phyloP scores from a whole-genome alignment of 306 rosid species.

The Ziziphus jujuba region DNA sequence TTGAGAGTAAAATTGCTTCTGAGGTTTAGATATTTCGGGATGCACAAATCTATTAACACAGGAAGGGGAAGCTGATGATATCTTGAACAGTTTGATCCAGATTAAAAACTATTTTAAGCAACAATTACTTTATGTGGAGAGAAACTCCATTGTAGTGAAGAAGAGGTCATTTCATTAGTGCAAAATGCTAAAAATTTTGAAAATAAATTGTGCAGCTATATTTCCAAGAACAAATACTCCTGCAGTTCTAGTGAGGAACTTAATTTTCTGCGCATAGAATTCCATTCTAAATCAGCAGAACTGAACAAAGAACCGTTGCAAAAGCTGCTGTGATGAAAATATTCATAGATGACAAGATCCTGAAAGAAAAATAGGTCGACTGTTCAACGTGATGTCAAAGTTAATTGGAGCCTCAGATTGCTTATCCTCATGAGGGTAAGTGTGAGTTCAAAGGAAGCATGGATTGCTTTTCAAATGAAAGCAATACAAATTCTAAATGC shows the following conservation, averaged over 20 bases:
- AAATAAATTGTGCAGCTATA: neutral
- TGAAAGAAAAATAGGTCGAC: conserved; percentile 31
- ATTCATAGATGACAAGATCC: conserved; percentile 39
- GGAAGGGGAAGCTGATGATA: conserved; percentile 13
- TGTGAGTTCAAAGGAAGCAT: too few relatives aligned
- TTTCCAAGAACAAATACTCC: conserved; percentile 2
- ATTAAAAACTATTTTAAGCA: conserved; percentile 22
- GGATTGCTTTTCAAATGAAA: too few relatives aligned
- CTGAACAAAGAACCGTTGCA: conserved; percentile 28
- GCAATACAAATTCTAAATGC: too few relatives aligned
- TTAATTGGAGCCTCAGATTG: too few relatives aligned
- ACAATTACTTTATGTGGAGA: conserved; percentile 7
- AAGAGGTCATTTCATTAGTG: too few relatives aligned
- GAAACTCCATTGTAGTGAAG: too few relatives aligned
- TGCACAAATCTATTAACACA: too few relatives aligned
- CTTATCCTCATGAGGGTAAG: too few relatives aligned
- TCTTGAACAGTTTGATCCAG: conserved; percentile 17
- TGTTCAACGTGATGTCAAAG: too few relatives aligned
- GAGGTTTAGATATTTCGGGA: neutral
- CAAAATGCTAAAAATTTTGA: neutral
- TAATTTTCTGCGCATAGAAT: conserved; percentile 33
- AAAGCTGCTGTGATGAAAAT: conserved; percentile 34
- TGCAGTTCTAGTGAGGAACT: conserved; percentile 31
- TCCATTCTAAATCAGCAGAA: conserved; percentile 36
- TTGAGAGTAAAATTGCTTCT: neutral